Percentiles rank a stretch among this genome's conserved stretches.
phyloP scores from a whole-genome alignment of 2,329 filamentous ascomycete species.

The Colletotrichum euphorbiae region DNA sequence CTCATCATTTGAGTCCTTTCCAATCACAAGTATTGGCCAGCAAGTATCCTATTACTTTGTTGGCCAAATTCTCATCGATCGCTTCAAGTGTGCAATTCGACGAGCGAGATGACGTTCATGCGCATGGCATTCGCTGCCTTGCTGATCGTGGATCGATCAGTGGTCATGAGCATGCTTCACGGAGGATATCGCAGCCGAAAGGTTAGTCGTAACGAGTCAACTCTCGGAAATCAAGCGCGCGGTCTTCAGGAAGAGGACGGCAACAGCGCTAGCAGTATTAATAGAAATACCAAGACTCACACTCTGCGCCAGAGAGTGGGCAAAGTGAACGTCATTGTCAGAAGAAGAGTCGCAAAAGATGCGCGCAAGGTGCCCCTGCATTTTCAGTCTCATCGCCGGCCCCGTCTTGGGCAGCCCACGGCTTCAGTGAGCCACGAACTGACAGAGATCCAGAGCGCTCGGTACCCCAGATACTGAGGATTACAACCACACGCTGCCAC shows the following conservation, averaged over 20 bases:
- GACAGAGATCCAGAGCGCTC: not conserved
- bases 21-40: too few relatives aligned
- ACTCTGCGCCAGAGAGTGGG: not conserved
- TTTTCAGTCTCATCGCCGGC: constrained; percentile 30
- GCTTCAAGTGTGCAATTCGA: not conserved
- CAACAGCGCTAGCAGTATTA: not conserved
- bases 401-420: constrained; percentile 16
- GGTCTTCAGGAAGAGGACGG: not conserved
- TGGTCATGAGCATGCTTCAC: not conserved
- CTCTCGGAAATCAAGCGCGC: not conserved
- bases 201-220: not conserved
- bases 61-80: constrained; percentile 1
- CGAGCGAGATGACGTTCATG: not conserved
- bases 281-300: constrained; percentile 13
- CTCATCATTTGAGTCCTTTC: too few relatives aligned
- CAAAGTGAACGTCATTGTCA: constrained; percentile 16
- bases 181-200: constrained; percentile 1
- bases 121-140: not conserved
- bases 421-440: not conserved
- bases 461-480: constrained; percentile 25
- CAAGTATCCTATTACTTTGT: not conserved
- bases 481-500: constrained; percentile 9
- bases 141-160: not conserved
- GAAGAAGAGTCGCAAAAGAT: constrained; percentile 10
- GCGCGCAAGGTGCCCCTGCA: constrained; percentile 26